phyloP scores from a whole-genome alignment of 768 basidiomycete species.

The Psilocybe cubensis region DNA sequence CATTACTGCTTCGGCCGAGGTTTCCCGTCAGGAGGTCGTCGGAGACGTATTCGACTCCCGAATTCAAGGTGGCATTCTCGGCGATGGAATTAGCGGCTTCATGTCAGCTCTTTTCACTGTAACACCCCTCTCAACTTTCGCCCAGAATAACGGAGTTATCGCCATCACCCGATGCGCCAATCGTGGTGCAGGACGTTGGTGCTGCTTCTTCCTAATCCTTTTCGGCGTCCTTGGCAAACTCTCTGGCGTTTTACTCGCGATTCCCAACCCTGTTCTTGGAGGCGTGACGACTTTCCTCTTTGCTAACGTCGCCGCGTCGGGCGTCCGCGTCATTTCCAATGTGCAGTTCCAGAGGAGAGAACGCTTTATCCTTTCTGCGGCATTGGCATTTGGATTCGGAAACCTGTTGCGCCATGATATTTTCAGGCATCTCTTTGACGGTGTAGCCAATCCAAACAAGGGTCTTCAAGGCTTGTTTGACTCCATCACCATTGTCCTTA shows the following conservation, averaged over 20 bases:
- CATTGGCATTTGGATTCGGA: constrained; percentile 71
- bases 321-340: constrained; percentile 69
- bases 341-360: constrained; percentile 64
- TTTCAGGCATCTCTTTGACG: constrained; percentile 72
- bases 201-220: constrained; percentile 77
- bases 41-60: constrained; percentile 80
- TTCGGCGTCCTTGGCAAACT: constrained; percentile 84
- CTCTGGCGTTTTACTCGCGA: constrained; percentile 83
- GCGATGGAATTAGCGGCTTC: constrained; percentile 83
- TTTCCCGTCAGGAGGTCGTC: constrained; percentile 72
- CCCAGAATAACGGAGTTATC: constrained; percentile 85
- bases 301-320: constrained; percentile 72
- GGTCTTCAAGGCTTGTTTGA: constrained; percentile 72
- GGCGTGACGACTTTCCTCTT: constrained; percentile 91
- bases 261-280: constrained; percentile 82
- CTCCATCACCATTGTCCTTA: constrained; percentile 79
- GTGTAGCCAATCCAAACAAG: constrained; percentile 51
- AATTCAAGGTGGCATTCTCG: constrained; percentile 82
- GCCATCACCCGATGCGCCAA: constrained; percentile 87
- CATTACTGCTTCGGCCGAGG: constrained; percentile 82
- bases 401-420: constrained; percentile 68
- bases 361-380: constrained; percentile 71
- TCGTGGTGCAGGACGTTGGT: constrained; percentile 77
- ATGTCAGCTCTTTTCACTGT: constrained; percentile 82
- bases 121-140: constrained; percentile 79